phyloP scores from a whole-genome alignment of 331 rosid species.

The Acacia pycnantha region DNA sequence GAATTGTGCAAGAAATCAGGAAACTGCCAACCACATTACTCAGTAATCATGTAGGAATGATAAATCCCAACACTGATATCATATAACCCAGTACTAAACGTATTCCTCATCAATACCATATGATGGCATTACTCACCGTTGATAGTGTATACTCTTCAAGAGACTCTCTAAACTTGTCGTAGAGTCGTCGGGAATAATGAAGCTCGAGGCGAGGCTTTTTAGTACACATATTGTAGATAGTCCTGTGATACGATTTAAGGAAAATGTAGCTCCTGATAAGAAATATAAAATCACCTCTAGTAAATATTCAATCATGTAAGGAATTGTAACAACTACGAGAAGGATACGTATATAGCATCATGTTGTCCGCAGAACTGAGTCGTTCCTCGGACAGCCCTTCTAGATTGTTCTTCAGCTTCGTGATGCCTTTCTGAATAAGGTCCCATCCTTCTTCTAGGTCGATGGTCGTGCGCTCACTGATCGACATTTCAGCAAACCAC shows the following conservation, averaged over 20 bases:
- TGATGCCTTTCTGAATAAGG: too few species aligned
- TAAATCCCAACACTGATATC: neutral
- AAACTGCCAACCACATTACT: neutral
- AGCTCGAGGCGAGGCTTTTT: constrained; percentile 75
- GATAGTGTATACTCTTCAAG: constrained; percentile 73
- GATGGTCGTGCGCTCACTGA: too few species aligned
- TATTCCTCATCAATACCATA: neutral
- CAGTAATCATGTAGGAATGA: neutral
- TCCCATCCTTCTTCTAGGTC: too few species aligned
- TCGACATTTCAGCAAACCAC: too few species aligned
- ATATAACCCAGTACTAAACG: neutral
- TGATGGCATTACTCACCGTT: constrained; percentile 42
- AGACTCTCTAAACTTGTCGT: constrained; percentile 71
- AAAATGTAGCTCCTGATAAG: neutral
- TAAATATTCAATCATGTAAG: constrained; percentile 6
- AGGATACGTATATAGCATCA: too few species aligned
- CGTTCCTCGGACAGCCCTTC: too few species aligned
- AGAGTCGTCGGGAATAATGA: constrained; percentile 67
- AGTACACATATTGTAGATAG: constrained; percentile 87
- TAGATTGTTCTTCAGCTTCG: too few species aligned
- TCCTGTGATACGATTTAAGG: constrained; percentile 48
- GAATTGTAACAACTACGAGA: too few species aligned
- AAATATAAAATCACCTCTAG: constrained; percentile 2
- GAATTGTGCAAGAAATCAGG: neutral
- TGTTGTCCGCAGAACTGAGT: too few species aligned